A percentile compares a stretch with the other conserved stretches of the same genome.
phyloP scores from a whole-genome alignment of 306 rosid genomes.

The Ormosia emarginata region DNA sequence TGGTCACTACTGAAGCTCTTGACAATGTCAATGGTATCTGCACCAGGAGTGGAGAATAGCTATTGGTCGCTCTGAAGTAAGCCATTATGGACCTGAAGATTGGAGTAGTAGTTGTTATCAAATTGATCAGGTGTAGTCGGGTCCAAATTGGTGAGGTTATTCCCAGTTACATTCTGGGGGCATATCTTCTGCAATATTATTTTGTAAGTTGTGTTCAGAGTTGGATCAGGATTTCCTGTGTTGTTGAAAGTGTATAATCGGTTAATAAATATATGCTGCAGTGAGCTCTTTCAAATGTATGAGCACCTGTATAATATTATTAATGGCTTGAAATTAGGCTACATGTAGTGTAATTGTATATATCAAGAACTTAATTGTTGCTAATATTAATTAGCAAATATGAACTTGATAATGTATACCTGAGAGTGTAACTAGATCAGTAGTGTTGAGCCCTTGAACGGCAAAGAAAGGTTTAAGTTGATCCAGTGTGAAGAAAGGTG shows the following conservation, averaged over 20 bases:
- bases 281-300: constrained; percentile 34
- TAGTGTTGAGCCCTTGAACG: constrained; percentile 33
- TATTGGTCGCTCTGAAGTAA: too few species aligned
- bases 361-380: neutral
- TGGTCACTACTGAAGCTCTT: too few species aligned
- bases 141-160: constrained; percentile 15
- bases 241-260: constrained; percentile 23
- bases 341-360: too few species aligned
- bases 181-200: neutral
- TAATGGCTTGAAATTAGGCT: neutral
- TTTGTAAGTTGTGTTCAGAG: constrained; percentile 7
- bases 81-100: constrained; percentile 12
- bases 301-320: constrained; percentile 29
- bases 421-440: constrained; percentile 56
- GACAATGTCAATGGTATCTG: too few species aligned
- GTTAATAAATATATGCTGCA: neutral
- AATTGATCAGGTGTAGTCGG: constrained; percentile 17
- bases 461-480: constrained; percentile 12
- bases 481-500: constrained; percentile 4
- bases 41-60: too few species aligned
- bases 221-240: constrained; percentile 25
- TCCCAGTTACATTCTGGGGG: neutral
- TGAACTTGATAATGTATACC: constrained; percentile 25
- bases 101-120: constrained; percentile 15
- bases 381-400: neutral